phyloP scores from a whole-genome alignment of 2,329 filamentous ascomycete species.

The Myrmaecium sp. region DNA sequence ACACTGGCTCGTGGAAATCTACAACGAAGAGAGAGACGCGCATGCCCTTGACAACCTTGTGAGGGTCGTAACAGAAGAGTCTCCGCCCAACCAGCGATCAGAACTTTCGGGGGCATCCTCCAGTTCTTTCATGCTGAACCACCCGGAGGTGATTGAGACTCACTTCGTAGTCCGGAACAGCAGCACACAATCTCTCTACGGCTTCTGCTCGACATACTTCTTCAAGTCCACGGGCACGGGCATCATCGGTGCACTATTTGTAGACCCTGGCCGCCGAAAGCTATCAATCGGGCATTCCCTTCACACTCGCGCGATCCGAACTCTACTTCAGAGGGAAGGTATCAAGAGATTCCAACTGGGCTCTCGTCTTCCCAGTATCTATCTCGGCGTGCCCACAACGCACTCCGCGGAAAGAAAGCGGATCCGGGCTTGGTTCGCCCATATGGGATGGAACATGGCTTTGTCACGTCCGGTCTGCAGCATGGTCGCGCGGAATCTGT shows the following conservation, averaged over 20 bases:
- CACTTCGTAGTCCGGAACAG: constrained; percentile 92
- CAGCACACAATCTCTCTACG: constrained; percentile 78
- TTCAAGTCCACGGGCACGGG: constrained; percentile 52
- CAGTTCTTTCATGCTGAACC: constrained; percentile 58
- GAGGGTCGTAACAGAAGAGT: constrained; percentile 47
- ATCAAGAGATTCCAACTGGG: constrained; percentile 72
- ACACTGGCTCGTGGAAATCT: constrained; percentile 86
- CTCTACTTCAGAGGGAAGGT: constrained; percentile 51
- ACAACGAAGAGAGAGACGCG: constrained; percentile 62
- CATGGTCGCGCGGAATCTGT: constrained; percentile 57
- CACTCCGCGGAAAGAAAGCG: constrained; percentile 43
- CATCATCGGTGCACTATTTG: constrained; percentile 72
- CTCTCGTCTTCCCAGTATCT: constrained; percentile 66
- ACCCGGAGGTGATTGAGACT: constrained; percentile 54
- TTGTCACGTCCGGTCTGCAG: constrained; percentile 48
- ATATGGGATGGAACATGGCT: constrained; percentile 68
- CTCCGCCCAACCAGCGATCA: constrained; percentile 47
- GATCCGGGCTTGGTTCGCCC: constrained; percentile 69
- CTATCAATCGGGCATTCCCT: constrained; percentile 82
- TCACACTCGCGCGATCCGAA: constrained; percentile 68
- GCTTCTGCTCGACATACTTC: constrained; percentile 81
- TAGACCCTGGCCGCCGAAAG: constrained; percentile 72
- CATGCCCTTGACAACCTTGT: constrained; percentile 61
- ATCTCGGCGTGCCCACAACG: constrained; percentile 62
- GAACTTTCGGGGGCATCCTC: constrained; percentile 54